These are phyloP conservation scores for Knoxia roxburghii DNA, from an alignment of 257 asterid genomes.

Conservation along the genomic window DNA sequence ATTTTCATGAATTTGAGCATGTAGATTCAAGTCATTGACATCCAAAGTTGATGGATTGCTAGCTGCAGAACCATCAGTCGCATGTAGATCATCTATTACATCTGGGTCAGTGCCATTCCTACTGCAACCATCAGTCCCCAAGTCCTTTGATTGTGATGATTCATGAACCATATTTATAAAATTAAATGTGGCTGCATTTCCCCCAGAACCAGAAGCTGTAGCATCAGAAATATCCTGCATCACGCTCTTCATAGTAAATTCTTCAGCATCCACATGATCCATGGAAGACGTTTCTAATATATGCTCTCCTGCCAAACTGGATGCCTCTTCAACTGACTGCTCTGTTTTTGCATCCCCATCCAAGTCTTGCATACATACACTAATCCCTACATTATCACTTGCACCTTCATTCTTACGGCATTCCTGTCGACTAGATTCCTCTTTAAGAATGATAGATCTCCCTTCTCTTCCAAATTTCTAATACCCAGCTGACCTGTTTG, in stretches of 20 bases:
- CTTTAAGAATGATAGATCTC: conserved; percentile 7
- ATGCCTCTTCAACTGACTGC: conserved; percentile 22
- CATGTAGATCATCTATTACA: conserved; percentile 13
- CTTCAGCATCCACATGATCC: conserved; percentile 24
- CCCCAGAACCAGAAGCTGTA: conserved; percentile 24
- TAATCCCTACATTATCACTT: conserved; percentile 5
- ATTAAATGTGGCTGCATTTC: conserved; percentile 21
- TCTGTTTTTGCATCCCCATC: conserved; percentile 28
- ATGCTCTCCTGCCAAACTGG: conserved; percentile 23
- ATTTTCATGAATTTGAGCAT: conserved; percentile 23
- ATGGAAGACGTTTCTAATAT: conserved; percentile 21
- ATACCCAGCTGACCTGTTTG: conserved; percentile 28
- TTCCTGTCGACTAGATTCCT: conserved; percentile 4
- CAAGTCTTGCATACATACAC: conserved; percentile 26
- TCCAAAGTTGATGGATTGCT: conserved; percentile 8
- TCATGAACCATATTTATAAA: neutral
- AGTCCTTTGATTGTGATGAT: neutral
- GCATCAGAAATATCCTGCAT: conserved; percentile 23
- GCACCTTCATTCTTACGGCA: conserved; percentile 5
- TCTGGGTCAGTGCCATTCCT: conserved; percentile 13
- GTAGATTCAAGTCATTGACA: conserved; percentile 13
- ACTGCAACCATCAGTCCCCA: conserved; percentile 13
- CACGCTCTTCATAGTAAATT: conserved; percentile 14
- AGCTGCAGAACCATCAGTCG: conserved; percentile 8
- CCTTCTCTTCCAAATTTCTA: conserved; percentile 23